Conservation (phyloP, 1,139 yeast species). For the Debaryomyces udenii region DNA sequence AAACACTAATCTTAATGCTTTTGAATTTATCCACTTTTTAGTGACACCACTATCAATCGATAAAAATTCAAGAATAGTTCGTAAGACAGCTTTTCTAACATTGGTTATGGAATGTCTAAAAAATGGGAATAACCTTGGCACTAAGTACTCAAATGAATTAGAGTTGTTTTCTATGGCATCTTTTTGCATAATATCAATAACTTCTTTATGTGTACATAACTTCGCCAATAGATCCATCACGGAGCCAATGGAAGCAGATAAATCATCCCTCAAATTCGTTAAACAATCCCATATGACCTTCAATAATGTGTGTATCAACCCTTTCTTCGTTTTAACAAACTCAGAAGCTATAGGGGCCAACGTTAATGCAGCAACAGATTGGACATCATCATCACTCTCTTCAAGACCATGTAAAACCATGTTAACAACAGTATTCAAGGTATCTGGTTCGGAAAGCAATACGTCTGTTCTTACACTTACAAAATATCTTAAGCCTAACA, state of each 20-base stretch:
- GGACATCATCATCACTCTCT: slow-evolving; percentile 93
- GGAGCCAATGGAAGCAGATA: slow-evolving; percentile 93
- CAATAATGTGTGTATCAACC: slow-evolving; percentile 64
- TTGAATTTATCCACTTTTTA: slow-evolving; percentile 79
- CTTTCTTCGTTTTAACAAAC: slow-evolving; percentile 68
- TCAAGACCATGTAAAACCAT: slow-evolving; percentile 87
- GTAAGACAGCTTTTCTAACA: slow-evolving; percentile 85
- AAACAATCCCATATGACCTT: slow-evolving; percentile 88
- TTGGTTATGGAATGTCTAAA: slow-evolving; percentile 91
- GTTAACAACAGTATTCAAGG: slow-evolving; percentile 72
- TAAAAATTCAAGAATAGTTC: slow-evolving; percentile 78
- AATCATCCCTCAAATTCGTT: slow-evolving; percentile 82
- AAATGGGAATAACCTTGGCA: slow-evolving; percentile 93
- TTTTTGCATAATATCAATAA: slow-evolving; percentile 67
- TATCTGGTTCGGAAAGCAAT: slow-evolving; percentile 56
- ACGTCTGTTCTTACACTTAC: slow-evolving; percentile 89
- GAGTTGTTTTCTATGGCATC: slow-evolving; percentile 61
- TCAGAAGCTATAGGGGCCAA: slow-evolving; percentile 86
- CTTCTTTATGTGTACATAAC: slow-evolving; percentile 80
- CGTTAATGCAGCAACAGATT: slow-evolving; percentile 94
- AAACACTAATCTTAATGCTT: slow-evolving; percentile 70
- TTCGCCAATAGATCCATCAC: slow-evolving; percentile 94
- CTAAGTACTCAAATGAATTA: slow-evolving; percentile 63
- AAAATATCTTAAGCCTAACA: slow-evolving; percentile 89
- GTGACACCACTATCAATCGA: slow-evolving; percentile 65